Evolutionary conservation across 495 filamentous ascomycete genomes (phyloP).

Genomic region (Talaromyces nanjingensis): DNA sequence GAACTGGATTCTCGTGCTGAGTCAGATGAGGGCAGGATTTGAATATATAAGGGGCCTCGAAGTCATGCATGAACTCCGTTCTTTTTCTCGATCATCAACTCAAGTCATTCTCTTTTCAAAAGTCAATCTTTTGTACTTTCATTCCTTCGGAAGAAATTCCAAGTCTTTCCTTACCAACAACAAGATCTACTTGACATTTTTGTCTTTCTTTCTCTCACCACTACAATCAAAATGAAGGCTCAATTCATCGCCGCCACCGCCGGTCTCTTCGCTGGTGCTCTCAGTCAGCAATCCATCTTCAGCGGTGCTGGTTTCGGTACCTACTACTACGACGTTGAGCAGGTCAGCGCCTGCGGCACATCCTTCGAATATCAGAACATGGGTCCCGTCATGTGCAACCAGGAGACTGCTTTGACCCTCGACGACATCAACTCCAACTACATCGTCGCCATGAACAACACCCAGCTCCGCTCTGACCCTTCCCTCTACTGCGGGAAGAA

Average conservation of each 20-base stretch:
- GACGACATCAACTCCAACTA: slow-evolving; percentile 14
- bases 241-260: slow-evolving; percentile 1
- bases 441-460: slow-evolving; percentile 15
- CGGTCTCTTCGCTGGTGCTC: slow-evolving; percentile 5
- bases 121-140: neutral
- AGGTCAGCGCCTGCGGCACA: slow-evolving; percentile 13
- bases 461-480: slow-evolving; percentile 7
- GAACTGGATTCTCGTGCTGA: neutral
- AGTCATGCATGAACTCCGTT: neutral
- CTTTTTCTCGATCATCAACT: neutral
- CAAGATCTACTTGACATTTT: neutral
- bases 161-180: neutral
- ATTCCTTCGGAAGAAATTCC: neutral
- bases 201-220: neutral
- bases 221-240: slow-evolving; percentile 7
- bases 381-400: slow-evolving; percentile 13
- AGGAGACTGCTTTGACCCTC: slow-evolving; percentile 9
- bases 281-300: neutral
- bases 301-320: slow-evolving; percentile 12
- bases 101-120: neutral
- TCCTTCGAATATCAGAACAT: slow-evolving; percentile 11
- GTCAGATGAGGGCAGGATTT: neutral
- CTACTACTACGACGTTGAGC: slow-evolving; percentile 15
- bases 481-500: slow-evolving; percentile 14
- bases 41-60: neutral